A percentile compares a stretch with the other conserved stretches of the same genome.
Evolutionary conservation across 78 protist species (phyloP).

Genomic region (Trichosphaerium sp.): DNA sequence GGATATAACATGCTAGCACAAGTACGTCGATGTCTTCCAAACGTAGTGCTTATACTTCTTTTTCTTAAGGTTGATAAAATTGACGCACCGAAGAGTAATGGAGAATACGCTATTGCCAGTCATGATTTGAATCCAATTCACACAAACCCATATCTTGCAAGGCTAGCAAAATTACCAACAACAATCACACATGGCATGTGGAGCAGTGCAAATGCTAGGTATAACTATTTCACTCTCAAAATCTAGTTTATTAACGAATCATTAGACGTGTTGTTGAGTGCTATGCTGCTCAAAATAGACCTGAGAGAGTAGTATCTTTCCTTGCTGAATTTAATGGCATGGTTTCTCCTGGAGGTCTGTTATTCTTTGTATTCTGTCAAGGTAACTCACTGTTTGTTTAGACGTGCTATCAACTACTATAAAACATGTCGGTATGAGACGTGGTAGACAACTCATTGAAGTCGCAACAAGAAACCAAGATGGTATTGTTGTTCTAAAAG

Average conservation of each 20-base stretch:
- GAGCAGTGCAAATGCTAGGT: constrained; percentile 16
- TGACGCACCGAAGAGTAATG: constrained; percentile 11
- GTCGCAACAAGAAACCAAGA: constrained; percentile 10
- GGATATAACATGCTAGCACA: background rate
- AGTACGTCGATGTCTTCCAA: background rate
- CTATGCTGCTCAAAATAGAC: constrained; percentile 24
- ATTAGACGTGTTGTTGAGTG: constrained; percentile 45
- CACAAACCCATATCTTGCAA: constrained; percentile 35
- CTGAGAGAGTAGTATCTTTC: constrained; percentile 8
- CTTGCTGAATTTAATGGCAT: constrained; percentile 23
- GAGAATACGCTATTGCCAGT: constrained; percentile 23
- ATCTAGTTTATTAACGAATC: too few relatives aligned
- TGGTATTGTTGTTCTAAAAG: constrained; percentile 21
- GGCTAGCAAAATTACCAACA: constrained; percentile 15
- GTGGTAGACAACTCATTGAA: constrained; percentile 21
- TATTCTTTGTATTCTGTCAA: too few relatives aligned
- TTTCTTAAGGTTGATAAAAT: background rate
- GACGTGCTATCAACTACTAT: background rate
- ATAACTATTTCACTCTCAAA: too few relatives aligned
- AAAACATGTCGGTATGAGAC: constrained; percentile 41
- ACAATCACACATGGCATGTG: constrained; percentile 67
- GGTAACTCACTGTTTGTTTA: too few relatives aligned
- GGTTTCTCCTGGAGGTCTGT: constrained; percentile 38
- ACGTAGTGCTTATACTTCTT: background rate
- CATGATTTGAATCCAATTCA: constrained; percentile 59